Conservation (phyloP, 352 stramenopile species). For the Plasmopara muralis region DNA sequence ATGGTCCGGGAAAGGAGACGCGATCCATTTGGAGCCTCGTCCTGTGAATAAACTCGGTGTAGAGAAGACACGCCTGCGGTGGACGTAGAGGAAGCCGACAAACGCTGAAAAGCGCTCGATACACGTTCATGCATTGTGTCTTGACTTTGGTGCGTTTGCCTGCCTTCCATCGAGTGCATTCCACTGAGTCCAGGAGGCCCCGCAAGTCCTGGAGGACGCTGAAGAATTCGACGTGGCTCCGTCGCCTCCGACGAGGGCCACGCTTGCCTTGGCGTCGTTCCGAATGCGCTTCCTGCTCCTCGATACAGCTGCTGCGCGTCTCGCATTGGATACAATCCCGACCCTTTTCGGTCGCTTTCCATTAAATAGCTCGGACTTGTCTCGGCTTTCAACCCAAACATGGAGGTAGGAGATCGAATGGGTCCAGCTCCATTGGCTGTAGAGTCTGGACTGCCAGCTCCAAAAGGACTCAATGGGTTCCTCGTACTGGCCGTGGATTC, state of each 20-base stretch:
- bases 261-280: constrained; percentile 4
- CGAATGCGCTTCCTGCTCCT: constrained; percentile 8
- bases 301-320: constrained; percentile 18
- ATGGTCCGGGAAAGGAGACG: constrained; percentile 24
- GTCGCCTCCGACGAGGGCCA: constrained; percentile 11
- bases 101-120: constrained; percentile 11
- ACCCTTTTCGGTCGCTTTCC: constrained; percentile 11
- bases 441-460: constrained; percentile 10
- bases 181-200: constrained; percentile 25
- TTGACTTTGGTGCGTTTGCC: constrained; percentile 3
- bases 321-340: constrained; percentile 2
- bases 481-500: constrained; percentile 8
- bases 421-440: constrained; percentile 17
- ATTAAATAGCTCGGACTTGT: constrained; percentile 17
- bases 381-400: constrained; percentile 24
- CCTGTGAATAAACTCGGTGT: constrained; percentile 12
- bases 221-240: constrained; percentile 36
- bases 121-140: constrained; percentile 9
- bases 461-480: constrained; percentile 27
- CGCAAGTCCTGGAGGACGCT: constrained; percentile 39
- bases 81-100: constrained; percentile 10
- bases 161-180: constrained; percentile 1
- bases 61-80: background rate
- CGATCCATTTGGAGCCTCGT: constrained; percentile 18
- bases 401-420: constrained; percentile 24